A percentile compares a stretch with the other conserved stretches of the same genome.
phyloP scores from a whole-genome alignment of 176 grass and related monocot species.

The Triticum turgidum region DNA sequence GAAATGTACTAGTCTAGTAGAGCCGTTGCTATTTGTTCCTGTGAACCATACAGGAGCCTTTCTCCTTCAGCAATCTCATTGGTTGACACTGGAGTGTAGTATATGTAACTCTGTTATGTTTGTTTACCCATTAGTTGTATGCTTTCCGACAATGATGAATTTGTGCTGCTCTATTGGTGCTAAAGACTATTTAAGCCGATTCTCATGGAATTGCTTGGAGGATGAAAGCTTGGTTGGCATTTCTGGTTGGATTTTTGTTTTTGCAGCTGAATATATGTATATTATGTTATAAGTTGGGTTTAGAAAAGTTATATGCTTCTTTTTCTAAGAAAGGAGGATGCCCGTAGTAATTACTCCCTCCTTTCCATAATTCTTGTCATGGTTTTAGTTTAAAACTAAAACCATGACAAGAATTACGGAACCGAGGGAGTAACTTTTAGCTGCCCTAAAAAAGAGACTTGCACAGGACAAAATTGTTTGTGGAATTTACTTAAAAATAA shows the following conservation, averaged over 20 bases:
- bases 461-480: too few species aligned
- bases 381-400: too few species aligned
- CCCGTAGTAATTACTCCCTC: too few species aligned
- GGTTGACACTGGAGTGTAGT: slow-evolving; percentile 20
- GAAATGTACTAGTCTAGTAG: slow-evolving; percentile 13
- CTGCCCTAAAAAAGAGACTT: too few species aligned
- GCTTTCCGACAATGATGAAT: neutral
- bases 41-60: neutral
- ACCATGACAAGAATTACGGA: too few species aligned
- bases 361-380: too few species aligned
- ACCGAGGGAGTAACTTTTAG: too few species aligned
- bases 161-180: neutral
- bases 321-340: too few species aligned
- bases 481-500: too few species aligned
- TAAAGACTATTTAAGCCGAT: neutral
- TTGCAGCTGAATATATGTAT: too few species aligned
- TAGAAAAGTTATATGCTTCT: too few species aligned
- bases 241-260: neutral
- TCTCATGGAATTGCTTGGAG: neutral
- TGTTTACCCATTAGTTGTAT: neutral
- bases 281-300: too few species aligned
- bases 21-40: neutral
- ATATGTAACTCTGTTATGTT: slow-evolving; percentile 17
- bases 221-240: neutral
- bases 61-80: neutral